Evolutionary conservation across 2,329 filamentous ascomycete species (phyloP), one percentile per base, ranked within the genome.

Genomic region (Grosmannia huntii): DNA sequence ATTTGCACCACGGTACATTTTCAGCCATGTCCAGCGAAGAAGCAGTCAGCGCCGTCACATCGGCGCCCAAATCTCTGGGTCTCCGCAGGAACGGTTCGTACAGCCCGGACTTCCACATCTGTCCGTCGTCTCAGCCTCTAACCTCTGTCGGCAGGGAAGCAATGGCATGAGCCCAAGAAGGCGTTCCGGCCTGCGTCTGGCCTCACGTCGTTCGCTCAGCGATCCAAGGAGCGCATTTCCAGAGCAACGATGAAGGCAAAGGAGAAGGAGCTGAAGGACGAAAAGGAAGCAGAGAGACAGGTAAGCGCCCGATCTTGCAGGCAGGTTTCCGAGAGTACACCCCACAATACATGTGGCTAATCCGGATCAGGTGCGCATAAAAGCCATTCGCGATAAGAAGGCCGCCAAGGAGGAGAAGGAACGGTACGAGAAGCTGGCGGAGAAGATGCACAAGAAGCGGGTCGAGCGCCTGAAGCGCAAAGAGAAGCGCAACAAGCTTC

Each of bases 381-480:
- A 91, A 67, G 80, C 80, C 12, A 88, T 97, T 68, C 91, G 87
- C 67, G 90, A 95, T 63, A 91, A 87, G 72, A 82, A 89, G 65
- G 86, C 84, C 23, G 88, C 86, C 56, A 97, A 96, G 79, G 91
- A 90, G 66, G 94, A 97, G 77, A 90, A 87, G 72, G 90, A 91
- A 68, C 80, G 92, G 65, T 97, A 92, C 69, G 89, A 90, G 71
- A 89, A 91, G 77, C 83, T 99, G 83, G 92, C 90, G 23, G 89
- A 90, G 75, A 97, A 94, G 77, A 97, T 99, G 94, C 92, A 97
- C 76, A 84, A 83, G 73, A 97, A 96, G 80, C 81, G 91, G 61
- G 86, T 97, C 14, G 94, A 99, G 74, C 83, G 94, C 66, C 73
- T 96, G 72, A 96, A 90, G 84, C 83, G 91, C 69, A 88, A 90